A percentile compares a stretch with the other conserved stretches of the same genome.
Conservation (phyloP, 1,284 basidiomycete genomes). For the Malassezia sp. region DNA sequence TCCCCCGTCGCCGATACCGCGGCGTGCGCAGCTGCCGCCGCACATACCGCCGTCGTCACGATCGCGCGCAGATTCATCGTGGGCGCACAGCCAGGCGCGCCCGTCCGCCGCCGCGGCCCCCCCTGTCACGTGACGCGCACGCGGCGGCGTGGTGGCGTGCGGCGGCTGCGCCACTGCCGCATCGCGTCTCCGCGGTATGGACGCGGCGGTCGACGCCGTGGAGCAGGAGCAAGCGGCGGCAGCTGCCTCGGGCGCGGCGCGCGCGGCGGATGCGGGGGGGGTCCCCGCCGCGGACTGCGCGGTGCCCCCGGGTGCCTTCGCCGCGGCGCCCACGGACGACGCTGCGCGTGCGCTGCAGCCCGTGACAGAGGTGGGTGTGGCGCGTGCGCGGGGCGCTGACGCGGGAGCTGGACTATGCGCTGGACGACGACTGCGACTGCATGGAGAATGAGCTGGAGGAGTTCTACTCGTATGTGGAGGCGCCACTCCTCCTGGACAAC, state of each 20-base stretch:
- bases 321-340: not conserved
- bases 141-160: too few relatives aligned
- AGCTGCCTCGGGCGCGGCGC: not conserved
- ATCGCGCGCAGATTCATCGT: not conserved
- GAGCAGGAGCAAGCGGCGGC: not conserved
- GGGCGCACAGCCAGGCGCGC: not conserved
- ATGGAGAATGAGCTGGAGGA: conserved; percentile 93
- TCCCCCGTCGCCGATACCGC: conserved; percentile 28
- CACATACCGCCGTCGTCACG: too few relatives aligned
- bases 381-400: not conserved
- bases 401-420: conserved; percentile 20
- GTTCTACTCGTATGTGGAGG: conserved; percentile 95
- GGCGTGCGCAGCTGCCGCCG: not conserved
- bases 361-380: not conserved
- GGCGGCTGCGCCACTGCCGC: too few relatives aligned
- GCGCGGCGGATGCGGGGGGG: not conserved
- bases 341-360: not conserved
- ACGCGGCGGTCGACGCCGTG: too few relatives aligned
- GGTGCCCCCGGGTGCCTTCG: not conserved
- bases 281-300: not conserved
- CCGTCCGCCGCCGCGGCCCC: too few relatives aligned
- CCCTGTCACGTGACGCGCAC: not conserved
- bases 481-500: conserved; percentile 78
- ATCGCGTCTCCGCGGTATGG: too few relatives aligned
- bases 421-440: conserved; percentile 66